These are phyloP conservation scores for Clonostachys sp. DNA, from an alignment of 2,329 filamentous ascomycete species.

Conservation along the genomic window DNA sequence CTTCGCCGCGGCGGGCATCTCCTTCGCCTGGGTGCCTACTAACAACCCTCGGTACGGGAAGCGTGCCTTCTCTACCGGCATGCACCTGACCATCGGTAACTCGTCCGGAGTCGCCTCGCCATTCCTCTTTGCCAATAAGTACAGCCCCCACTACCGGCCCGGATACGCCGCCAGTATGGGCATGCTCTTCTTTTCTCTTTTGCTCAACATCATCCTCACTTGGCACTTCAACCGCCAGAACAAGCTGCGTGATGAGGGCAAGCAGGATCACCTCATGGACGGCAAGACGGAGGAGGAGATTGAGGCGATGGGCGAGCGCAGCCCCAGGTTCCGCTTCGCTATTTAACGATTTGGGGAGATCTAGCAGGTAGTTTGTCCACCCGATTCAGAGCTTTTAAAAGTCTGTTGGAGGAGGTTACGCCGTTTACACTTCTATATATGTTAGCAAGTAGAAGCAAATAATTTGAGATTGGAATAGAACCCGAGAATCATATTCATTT, in stretches of 20 bases:
- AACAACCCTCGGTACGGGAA: slow-evolving; percentile 91
- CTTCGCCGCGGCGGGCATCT: slow-evolving; percentile 82
- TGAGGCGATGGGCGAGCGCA: slow-evolving; percentile 33
- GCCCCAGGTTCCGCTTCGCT: slow-evolving; percentile 23
- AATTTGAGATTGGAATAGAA: too few relatives aligned
- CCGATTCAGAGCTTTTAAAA: too few relatives aligned
- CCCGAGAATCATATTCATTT: too few relatives aligned
- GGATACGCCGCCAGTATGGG: slow-evolving; percentile 74
- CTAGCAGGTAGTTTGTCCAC: too few relatives aligned
- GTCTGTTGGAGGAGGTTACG: too few relatives aligned
- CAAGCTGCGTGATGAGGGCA: slow-evolving; percentile 23
- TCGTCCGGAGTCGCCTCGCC: slow-evolving; percentile 79
- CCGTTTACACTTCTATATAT: too few relatives aligned
- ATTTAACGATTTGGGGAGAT: slow-evolving; percentile 7
- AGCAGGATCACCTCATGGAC: slow-evolving; percentile 31
- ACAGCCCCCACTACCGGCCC: slow-evolving; percentile 59
- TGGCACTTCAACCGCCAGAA: slow-evolving; percentile 26
- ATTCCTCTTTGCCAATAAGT: slow-evolving; percentile 69
- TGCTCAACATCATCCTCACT: slow-evolving; percentile 16
- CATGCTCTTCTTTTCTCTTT: slow-evolving; percentile 33
- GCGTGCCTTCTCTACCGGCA: slow-evolving; percentile 78
- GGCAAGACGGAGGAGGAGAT: slow-evolving; percentile 34
- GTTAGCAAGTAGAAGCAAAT: too few relatives aligned
- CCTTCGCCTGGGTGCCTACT: slow-evolving; percentile 83
- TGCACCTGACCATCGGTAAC: slow-evolving; percentile 92